These are phyloP conservation scores for Backusella psychrophila DNA, from an alignment of 192 early-diverging fungal genomes.

Conservation along the genomic window DNA sequence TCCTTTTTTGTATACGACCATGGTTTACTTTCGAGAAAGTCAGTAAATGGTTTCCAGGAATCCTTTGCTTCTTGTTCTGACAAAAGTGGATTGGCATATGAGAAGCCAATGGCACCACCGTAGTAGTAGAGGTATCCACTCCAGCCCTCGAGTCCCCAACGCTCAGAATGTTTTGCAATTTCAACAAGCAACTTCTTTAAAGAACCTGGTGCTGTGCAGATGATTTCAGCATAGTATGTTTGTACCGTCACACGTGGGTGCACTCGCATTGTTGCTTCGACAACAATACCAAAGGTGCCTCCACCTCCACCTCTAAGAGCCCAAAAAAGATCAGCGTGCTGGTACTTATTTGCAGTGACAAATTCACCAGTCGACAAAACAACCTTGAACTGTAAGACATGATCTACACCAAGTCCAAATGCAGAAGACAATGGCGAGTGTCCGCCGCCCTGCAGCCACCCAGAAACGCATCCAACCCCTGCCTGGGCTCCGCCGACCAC, in stretches of 20 bases:
- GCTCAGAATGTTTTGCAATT: background rate
- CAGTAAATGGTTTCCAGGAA: background rate
- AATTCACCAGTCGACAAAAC: constrained; percentile 42
- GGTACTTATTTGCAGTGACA: constrained; percentile 32
- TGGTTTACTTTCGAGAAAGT: background rate
- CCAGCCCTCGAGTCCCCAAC: background rate
- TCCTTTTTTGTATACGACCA: background rate
- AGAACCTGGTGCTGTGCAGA: background rate
- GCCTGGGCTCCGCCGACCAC: constrained; percentile 16
- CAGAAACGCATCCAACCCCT: background rate
- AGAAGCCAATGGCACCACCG: background rate
- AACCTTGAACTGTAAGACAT: constrained; percentile 48
- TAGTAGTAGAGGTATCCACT: background rate
- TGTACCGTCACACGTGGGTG: background rate
- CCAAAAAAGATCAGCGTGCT: constrained; percentile 59
- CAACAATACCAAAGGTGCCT: constrained; percentile 46
- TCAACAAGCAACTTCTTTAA: background rate
- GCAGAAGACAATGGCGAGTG: constrained; percentile 38
- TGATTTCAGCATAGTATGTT: background rate
- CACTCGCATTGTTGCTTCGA: constrained; percentile 32
- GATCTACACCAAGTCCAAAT: constrained; percentile 46
- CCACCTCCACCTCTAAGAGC: constrained; percentile 62
- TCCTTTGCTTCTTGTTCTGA: constrained; percentile 1
- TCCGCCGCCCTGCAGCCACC: constrained; percentile 32
- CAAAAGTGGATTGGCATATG: background rate